These are phyloP conservation scores for Solanum hybrid DNA, from an alignment of 305 asterid species.

Conservation along the genomic window DNA sequence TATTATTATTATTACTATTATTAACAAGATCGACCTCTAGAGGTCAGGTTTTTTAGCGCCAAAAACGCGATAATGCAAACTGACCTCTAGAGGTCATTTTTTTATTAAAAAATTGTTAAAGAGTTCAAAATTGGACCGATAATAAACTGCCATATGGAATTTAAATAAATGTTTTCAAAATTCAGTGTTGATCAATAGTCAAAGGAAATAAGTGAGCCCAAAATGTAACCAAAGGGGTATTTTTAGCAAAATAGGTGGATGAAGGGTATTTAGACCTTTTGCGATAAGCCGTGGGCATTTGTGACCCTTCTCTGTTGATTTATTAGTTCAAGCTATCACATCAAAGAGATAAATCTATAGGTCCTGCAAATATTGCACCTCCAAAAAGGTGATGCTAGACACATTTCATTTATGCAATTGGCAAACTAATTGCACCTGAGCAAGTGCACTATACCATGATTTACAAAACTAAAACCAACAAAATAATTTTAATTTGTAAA, in stretches of 20 bases:
- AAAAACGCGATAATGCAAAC: background rate
- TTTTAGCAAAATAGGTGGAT: background rate
- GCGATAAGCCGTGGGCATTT: background rate
- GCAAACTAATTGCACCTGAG: background rate
- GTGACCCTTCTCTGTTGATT: background rate
- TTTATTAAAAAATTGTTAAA: too few species aligned
- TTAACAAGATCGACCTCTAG: background rate
- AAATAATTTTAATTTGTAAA: background rate
- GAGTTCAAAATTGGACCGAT: background rate
- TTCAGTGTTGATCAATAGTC: background rate
- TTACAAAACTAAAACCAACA: background rate
- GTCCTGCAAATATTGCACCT: background rate
- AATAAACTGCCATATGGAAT: background rate
- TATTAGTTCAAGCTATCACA: background rate
- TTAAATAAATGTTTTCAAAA: background rate
- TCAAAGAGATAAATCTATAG: background rate
- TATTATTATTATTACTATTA: too few species aligned
- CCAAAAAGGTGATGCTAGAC: background rate
- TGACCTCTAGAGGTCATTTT: background rate
- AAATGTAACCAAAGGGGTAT: background rate
- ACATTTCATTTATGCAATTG: background rate
- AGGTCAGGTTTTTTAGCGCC: background rate
- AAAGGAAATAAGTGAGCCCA: background rate
- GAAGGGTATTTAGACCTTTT: background rate
- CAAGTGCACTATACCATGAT: background rate